A percentile compares a stretch with the other conserved stretches of the same genome.
Evolutionary conservation across 1,284 basidiomycete genomes (phyloP).

Genomic region (Moesziomyces antarcticus): DNA sequence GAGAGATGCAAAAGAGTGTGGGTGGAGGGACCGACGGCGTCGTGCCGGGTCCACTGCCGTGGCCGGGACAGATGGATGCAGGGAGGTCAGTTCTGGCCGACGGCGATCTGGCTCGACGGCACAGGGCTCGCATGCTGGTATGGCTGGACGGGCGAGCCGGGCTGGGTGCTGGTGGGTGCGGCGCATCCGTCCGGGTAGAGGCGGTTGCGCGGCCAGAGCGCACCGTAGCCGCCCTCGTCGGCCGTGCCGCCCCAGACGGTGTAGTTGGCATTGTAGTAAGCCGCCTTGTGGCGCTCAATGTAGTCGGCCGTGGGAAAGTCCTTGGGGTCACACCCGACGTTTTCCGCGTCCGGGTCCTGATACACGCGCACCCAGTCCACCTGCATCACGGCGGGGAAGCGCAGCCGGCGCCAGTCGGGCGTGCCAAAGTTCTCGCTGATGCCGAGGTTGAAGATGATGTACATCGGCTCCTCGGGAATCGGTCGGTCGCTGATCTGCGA

Average conservation of each 20-base stretch:
- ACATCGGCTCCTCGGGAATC: conserved; percentile 54
- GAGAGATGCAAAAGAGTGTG: not conserved
- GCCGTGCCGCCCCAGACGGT: conserved; percentile 57
- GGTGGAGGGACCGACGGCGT: conserved; percentile 12
- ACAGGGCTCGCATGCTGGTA: conserved; percentile 36
- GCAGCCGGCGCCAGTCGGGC: conserved; percentile 38
- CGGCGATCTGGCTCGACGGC: conserved; percentile 34
- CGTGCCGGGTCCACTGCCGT: not conserved
- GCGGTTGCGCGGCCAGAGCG: conserved; percentile 55
- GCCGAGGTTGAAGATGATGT: conserved; percentile 63
- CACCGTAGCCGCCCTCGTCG: conserved; percentile 57
- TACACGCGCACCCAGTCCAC: conserved; percentile 58
- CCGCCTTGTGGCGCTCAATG: conserved; percentile 68
- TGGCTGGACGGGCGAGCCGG: conserved; percentile 44
- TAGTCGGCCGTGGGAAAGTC: conserved; percentile 73
- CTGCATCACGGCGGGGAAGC: conserved; percentile 50
- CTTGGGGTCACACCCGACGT: conserved; percentile 58
- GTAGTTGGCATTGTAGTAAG: conserved; percentile 55
- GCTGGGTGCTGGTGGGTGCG: conserved; percentile 27
- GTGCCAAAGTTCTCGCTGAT: conserved; percentile 54
- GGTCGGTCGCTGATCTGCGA: conserved; percentile 38
- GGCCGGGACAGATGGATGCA: too few relatives aligned
- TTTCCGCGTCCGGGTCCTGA: conserved; percentile 45
- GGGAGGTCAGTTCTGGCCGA: conserved; percentile 22
- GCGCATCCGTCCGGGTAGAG: conserved; percentile 43